Conservation (phyloP, 495 filamentous ascomycete genomes). For the Baudoinia panamericana region DNA sequence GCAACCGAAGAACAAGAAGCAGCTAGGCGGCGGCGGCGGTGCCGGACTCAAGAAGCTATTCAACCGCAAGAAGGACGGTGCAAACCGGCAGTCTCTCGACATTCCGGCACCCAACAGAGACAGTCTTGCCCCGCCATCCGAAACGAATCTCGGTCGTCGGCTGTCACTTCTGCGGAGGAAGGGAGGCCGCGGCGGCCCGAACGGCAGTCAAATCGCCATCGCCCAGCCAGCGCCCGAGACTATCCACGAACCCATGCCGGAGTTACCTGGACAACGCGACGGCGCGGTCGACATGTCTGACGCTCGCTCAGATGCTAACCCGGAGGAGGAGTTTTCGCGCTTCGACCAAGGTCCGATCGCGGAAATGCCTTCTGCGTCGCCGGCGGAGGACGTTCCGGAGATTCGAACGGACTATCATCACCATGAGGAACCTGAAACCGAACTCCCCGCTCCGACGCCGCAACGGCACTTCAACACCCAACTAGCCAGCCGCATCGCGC, state of each 20-base stretch:
- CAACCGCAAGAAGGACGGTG: conserved; percentile 39
- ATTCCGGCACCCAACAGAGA: conserved; percentile 1
- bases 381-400: not conserved
- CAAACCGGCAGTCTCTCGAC: conserved; percentile 16
- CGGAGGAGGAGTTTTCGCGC: conserved; percentile 59
- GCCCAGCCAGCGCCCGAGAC: conserved; percentile 13
- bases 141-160: conserved; percentile 14
- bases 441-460: conserved; percentile 11
- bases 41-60: conserved; percentile 47
- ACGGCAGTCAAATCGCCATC: conserved; percentile 9
- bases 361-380: conserved; percentile 56
- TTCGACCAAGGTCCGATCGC: conserved; percentile 84
- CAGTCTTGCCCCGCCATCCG: conserved; percentile 16
- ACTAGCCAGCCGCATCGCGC: conserved; percentile 10
- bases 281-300: conserved; percentile 40
- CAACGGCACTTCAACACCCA: conserved; percentile 13
- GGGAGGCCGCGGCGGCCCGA: conserved; percentile 1
- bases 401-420: conserved; percentile 4
- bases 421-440: too few relatives aligned
- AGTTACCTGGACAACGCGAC: conserved; percentile 38
- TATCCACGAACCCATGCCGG: conserved; percentile 10
- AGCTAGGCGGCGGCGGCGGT: conserved; percentile 32
- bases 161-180: conserved; percentile 23
- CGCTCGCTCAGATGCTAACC: conserved; percentile 44
- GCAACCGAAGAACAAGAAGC: conserved; percentile 40